phyloP scores from a whole-genome alignment of 345 rosid genomes.

The Eucalyptus victrix region DNA sequence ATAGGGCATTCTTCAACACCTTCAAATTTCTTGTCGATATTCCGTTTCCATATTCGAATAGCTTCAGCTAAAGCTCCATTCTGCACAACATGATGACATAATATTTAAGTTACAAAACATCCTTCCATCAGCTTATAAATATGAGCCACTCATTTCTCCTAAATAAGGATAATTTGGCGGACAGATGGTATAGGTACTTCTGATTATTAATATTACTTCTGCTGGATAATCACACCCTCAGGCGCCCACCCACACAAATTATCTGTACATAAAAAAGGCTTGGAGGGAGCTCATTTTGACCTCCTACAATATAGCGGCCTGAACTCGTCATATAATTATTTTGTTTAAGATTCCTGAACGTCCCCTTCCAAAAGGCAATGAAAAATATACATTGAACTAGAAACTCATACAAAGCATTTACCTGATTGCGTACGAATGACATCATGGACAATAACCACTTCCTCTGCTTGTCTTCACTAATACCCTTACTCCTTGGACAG shows the following conservation, averaged over 20 bases:
- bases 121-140: not conserved
- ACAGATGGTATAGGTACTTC: not conserved
- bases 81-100: conserved; percentile 18
- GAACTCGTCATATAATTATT: not conserved
- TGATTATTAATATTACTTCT: not conserved
- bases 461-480: conserved; percentile 89
- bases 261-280: not conserved
- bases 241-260: not conserved
- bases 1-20: conserved; percentile 99
- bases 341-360: not conserved
- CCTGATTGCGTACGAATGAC: conserved; percentile 93
- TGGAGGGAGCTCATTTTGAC: not conserved
- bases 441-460: conserved; percentile 97
- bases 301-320: not conserved
- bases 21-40: conserved; percentile 92
- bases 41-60: conserved; percentile 79
- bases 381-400: not conserved
- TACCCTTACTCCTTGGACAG: conserved; percentile 84
- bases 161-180: not conserved
- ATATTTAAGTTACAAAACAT: not conserved
- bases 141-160: not conserved
- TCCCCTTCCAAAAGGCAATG: not conserved
- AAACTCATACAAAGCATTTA: not conserved
- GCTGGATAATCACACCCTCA: not conserved
- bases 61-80: conserved; percentile 98